Evolutionary conservation across 805 yeast genomes (phyloP), one percentile per base, ranked within the genome.

Genomic region (Kodamaea neixiangensis): DNA sequence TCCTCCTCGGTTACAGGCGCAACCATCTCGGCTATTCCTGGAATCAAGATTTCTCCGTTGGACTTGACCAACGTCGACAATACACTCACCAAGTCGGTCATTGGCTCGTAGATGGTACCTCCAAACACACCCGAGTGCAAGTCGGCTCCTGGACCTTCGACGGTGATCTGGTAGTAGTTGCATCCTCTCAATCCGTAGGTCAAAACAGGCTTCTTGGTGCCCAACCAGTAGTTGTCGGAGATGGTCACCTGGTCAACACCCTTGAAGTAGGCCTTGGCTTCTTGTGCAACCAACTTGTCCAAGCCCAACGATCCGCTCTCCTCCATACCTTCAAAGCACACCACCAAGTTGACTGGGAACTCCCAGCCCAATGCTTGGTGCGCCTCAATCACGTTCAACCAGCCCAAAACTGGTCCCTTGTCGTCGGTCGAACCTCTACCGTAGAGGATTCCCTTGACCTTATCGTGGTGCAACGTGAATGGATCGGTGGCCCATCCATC

Each of bases 321-420:
- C 74, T 94, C 99, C 99, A 94, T 94, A 54, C 99, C 98, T 74
- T 94, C 99, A 63, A 94, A 94, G 71, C 97, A 90, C 67, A 88
- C 86, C 46, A 91, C 81, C 61, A 94, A 72, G 74, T 94, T 94
- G 55, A 94, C 97, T 15, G 99, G 99, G 52, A 94, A 78, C 56
- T 92, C 97, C 63, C 89, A 64, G 17, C 89, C 91, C 51, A 89
- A 80, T 59, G 84, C 87, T 51, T 79, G 84, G 73, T 94, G 97
- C 13, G 99, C 97, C 73, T 92, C 87, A 40, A 94, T 78, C 38
- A 85, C 86, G 67, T 94, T 93, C 67, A 94, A 80, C 99, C 99
- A 94, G 49, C 97, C 97, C 60, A 92, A 77, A 42, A 94, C 96
- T 34, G 99, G 99, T 29, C 99, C 99, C 71, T 96, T 94, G 68